Base-by-base conservation (phyloP, 306 rosid genomes). In the Quillaja saponaria region DNA sequence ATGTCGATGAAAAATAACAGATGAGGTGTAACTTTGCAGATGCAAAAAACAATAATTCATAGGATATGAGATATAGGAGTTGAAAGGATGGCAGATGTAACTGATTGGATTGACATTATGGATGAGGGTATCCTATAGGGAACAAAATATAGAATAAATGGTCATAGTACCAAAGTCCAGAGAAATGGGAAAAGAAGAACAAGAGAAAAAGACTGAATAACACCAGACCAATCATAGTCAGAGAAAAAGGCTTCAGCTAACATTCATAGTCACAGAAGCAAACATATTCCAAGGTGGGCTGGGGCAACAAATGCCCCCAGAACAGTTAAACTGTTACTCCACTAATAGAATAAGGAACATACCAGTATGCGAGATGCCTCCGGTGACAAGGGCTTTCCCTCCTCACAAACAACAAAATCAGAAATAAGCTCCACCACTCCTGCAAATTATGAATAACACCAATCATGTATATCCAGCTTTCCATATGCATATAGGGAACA, bases 371-470 rank as follows among this genome's bases (percentile, higher is more conserved):
- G 94, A 53, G 99, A 55, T 9, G 96, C 81, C 84, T 94, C 97
- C 0, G 97, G 99, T 3, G 99, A 94, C 72, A 94, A 64, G 33
- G 99, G 86, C 67, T 94, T 89, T 34, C 94, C 97, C 62, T 89
- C 90, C 45, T 94, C 97, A 56, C 99, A 94, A 61, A 94, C 96
- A 73, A 83, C 82, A 39, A 53, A 89, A 78, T 94, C 90, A 0
- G 95, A 75, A 56, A 94, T 81, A 49, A 94, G 95, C 83, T 94
- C 99, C 71, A 94, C 84, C 41, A 87, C 96, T 55, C 97, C 99
- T 94, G 88, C 59, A 73, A 64, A 42, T 34, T 57, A 67, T 6
- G 28, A 47, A 69, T 12, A 46, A 13, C 38, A 54, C 13, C 5
- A 38, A 49, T 34, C 13, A 52, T 1, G 5, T 15, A 7, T 8